Evolutionary conservation across 2,329 filamentous ascomycete species (phyloP), one percentile per base, ranked within the genome.

Genomic region (Penicillium olsonii): DNA sequence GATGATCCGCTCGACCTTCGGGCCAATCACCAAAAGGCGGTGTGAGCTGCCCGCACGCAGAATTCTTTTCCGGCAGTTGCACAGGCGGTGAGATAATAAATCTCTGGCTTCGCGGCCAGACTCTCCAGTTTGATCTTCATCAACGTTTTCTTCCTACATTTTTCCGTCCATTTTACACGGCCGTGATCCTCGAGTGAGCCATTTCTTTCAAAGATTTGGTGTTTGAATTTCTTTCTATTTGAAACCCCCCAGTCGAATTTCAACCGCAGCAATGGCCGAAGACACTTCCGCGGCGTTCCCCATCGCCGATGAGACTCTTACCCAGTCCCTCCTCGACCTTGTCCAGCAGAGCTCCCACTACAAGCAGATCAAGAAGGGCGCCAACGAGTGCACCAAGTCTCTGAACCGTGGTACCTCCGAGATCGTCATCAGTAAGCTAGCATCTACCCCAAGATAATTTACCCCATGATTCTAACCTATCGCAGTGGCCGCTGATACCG

Each of bases 381-480:
- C 88, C 69, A 92, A 92, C 81, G 87, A 90, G 72, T 78, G 84
- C 31, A 95, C 90, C 68, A 95, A 95, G 81, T 88, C 90, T 1
- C 81, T 96, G 42, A 95, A 94, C 79, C 87, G 92, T 62, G 92
- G 92, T 76, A 91, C 92, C 55, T 85, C 85, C 61, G 92, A 97
- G 77, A 79, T 97, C 57, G 86, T 96, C 67, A 83, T 97, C 62
- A 35, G 29, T 31, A n/a, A 31, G 29, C n/a, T n/a, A 31, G 7
- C 12, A 31, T 31, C 12, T n/a, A 31, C 12, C 12, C 26, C 12
- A 31, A n/a, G 29, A 31, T 4, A 31, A 7, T 31, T n/a, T n/a
- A n/a, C 12, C 12, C 29, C n/a, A n/a, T 14, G n/a, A n/a, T 31
- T 31, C 29, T 31, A 31, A 31, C 29, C 4, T 31, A n/a, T 31